Conservation (phyloP, 345 rosid species). For the Raphanus sativus region DNA sequence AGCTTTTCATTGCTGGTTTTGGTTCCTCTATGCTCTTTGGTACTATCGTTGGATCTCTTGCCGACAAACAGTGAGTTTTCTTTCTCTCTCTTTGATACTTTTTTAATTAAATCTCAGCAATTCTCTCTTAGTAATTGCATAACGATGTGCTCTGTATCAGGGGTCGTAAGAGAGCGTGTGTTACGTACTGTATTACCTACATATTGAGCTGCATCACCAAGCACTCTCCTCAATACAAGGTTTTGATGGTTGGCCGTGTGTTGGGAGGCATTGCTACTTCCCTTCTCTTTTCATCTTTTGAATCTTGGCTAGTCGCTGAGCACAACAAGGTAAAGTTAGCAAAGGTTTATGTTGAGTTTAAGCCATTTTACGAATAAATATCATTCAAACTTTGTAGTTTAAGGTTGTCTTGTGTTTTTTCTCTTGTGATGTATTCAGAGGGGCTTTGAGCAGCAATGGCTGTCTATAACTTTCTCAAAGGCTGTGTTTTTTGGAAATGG, state of each 20-base stretch:
- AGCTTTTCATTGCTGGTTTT: constrained; percentile 98
- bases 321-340: constrained; percentile 71
- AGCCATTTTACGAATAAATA: not conserved
- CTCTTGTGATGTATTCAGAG: constrained; percentile 52
- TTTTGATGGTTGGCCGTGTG: constrained; percentile 91
- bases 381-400: not conserved
- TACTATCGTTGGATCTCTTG: constrained; percentile 96
- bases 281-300: constrained; percentile 87
- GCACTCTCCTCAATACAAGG: constrained; percentile 92
- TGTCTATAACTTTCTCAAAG: constrained; percentile 89
- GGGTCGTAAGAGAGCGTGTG: constrained; percentile 94
- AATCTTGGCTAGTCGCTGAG: constrained; percentile 99
- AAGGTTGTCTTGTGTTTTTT: not conserved
- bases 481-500: constrained; percentile 97
- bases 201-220: constrained; percentile 93
- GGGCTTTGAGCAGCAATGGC: constrained; percentile 92
- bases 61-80: constrained; percentile 81
- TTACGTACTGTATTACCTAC: constrained; percentile 88
- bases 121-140: constrained; percentile 10
- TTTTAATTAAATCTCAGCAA: not conserved
- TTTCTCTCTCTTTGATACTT: constrained; percentile 13
- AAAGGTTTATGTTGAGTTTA: not conserved
- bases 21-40: constrained; percentile 99
- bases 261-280: constrained; percentile 99
- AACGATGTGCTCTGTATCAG: constrained; percentile 42